Conservation (phyloP, 176 grass and related monocot species). For the Oryza meridionalis region DNA sequence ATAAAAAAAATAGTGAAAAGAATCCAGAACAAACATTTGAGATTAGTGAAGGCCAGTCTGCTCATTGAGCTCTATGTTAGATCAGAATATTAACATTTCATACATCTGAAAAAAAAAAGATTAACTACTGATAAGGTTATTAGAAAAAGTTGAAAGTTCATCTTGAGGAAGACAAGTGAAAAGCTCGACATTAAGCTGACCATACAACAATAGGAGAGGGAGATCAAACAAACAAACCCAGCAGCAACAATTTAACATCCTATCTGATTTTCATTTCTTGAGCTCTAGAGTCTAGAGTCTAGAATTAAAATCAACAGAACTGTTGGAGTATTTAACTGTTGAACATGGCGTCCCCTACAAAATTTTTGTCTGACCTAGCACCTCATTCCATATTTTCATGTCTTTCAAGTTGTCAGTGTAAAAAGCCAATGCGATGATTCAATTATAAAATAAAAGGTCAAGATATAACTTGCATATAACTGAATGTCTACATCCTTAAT, state of each 20-base stretch:
- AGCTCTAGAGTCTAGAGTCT: neutral
- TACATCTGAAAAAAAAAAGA: neutral
- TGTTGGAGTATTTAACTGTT: neutral
- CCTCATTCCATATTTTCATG: neutral
- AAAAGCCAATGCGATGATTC: neutral
- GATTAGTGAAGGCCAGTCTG: constrained; percentile 1
- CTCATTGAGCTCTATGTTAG: neutral
- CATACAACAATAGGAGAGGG: neutral
- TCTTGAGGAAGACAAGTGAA: neutral
- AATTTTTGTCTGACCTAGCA: neutral
- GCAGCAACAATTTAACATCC: neutral
- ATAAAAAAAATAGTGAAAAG: neutral
- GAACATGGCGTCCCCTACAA: neutral
- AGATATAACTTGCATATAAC: neutral
- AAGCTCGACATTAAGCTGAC: constrained; percentile 1
- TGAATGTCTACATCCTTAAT: neutral
- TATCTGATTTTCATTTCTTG: neutral
- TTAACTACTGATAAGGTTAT: constrained; percentile 7
- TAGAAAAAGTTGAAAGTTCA: neutral
- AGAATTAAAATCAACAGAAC: neutral
- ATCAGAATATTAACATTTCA: neutral
- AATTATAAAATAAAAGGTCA: neutral
- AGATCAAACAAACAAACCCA: neutral
- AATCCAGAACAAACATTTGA: constrained; percentile 10
- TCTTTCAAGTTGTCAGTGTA: neutral